Percentiles rank a stretch among this genome's conserved stretches.
These are phyloP conservation scores for Alternaria brassicicola DNA, from an alignment of 2,329 filamentous ascomycete genomes.

Conservation along the genomic window DNA sequence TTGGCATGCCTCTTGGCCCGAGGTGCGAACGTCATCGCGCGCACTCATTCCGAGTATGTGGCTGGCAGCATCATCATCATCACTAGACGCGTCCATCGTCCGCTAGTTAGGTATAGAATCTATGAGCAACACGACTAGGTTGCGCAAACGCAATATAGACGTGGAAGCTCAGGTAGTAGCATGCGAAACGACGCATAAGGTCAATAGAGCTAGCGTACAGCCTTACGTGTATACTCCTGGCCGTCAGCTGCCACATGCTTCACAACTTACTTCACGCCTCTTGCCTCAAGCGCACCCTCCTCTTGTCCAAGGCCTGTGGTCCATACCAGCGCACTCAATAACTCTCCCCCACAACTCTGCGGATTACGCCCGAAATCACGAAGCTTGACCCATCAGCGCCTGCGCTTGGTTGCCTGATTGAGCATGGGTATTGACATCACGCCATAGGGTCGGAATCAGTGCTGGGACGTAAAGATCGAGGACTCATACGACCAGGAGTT, in stretches of 20 bases:
- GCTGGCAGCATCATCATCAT: not conserved
- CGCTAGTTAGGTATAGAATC: not conserved
- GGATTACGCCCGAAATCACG: not conserved
- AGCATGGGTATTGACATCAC: not conserved
- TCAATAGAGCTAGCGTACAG: not conserved
- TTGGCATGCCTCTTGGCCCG: conserved; percentile 6
- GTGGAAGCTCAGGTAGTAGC: not conserved
- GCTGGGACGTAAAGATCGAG: not conserved
- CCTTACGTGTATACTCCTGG: not conserved
- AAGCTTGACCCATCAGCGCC: not conserved
- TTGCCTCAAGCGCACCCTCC: conserved; percentile 4
- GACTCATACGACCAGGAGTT: not conserved
- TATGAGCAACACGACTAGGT: not conserved
- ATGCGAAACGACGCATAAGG: not conserved
- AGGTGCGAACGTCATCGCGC: not conserved
- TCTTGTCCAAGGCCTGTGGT: conserved; percentile 3
- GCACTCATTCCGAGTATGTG: not conserved
- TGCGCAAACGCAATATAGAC: not conserved
- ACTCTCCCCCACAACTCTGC: not conserved
- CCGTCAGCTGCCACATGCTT: not conserved
- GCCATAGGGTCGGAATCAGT: not conserved
- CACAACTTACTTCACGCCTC: not conserved
- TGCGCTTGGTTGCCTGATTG: not conserved
- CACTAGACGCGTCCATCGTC: not conserved
- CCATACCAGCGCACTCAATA: conserved; percentile 17